These are phyloP conservation scores for Gossypium davidsonii DNA, from an alignment of 441 rosid species.

Conservation along the genomic window DNA sequence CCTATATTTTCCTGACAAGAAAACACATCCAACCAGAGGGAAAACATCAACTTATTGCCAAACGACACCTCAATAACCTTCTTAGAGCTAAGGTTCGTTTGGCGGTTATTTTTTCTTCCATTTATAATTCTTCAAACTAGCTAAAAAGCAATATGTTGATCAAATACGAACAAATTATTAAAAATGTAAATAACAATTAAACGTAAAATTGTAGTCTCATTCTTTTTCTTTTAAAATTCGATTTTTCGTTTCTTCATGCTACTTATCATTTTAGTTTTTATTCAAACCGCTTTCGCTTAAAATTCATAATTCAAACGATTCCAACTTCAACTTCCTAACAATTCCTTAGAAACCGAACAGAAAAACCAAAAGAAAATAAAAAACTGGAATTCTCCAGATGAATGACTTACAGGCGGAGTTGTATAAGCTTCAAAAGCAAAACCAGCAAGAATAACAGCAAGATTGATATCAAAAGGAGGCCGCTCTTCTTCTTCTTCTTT, in stretches of 20 bases:
- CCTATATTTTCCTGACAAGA: constrained; percentile 51
- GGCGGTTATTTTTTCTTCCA: not conserved
- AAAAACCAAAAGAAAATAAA: not conserved
- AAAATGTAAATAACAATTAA: not conserved
- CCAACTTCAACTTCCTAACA: not conserved
- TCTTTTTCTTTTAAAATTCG: not conserved
- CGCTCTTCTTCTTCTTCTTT: constrained; percentile 34
- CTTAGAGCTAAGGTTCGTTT: not conserved
- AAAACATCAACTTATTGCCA: not conserved
- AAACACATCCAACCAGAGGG: not conserved
- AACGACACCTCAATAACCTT: not conserved
- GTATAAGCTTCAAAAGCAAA: constrained; percentile 87
- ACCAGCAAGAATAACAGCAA: constrained; percentile 89
- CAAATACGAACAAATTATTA: not conserved
- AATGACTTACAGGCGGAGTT: constrained; percentile 49
- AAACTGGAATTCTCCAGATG: not conserved
- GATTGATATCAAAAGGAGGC: constrained; percentile 80
- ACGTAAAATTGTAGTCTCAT: not conserved
- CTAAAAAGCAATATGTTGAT: not conserved
- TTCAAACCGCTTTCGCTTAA: not conserved
- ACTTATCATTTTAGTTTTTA: not conserved
- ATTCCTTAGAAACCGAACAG: not conserved
- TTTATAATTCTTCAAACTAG: not conserved
- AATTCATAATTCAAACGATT: not conserved
- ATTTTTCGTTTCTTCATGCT: not conserved